Evolutionary conservation across 2,329 filamentous ascomycete species (phyloP).

Genomic region (Beauveria pseudobassiana): DNA sequence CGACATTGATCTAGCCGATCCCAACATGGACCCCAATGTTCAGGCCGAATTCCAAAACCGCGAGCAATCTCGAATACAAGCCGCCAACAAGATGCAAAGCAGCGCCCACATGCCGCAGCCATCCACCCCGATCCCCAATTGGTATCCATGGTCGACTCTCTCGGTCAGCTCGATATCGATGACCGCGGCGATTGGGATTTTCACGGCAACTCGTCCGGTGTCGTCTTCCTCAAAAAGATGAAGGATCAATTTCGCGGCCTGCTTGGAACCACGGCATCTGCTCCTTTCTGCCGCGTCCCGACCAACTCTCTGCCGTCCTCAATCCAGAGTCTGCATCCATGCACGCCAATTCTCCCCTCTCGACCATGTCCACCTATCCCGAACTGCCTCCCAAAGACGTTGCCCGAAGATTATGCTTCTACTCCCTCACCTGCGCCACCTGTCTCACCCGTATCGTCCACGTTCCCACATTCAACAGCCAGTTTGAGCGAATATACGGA

Average conservation of each 20-base stretch:
- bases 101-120: slow-evolving; percentile 22
- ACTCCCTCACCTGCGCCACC: slow-evolving; percentile 49
- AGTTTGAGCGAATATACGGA: slow-evolving; percentile 71
- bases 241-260: slow-evolving; percentile 79
- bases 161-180: slow-evolving; percentile 84
- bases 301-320: slow-evolving; percentile 40
- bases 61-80: slow-evolving; percentile 42
- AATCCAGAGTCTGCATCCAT: slow-evolving; percentile 65
- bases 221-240: slow-evolving; percentile 81
- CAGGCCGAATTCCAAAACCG: slow-evolving; percentile 59
- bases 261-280: slow-evolving; percentile 55
- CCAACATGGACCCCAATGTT: slow-evolving; percentile 69
- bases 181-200: slow-evolving; percentile 93
- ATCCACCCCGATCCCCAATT: slow-evolving; percentile 62
- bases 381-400: slow-evolving; percentile 62
- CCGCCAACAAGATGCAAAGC: slow-evolving; percentile 33
- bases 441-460: slow-evolving; percentile 66
- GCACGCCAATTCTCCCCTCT: slow-evolving; percentile 54
- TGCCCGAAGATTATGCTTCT: slow-evolving; percentile 46
- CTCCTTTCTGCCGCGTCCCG: slow-evolving; percentile 48
- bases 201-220: slow-evolving; percentile 84
- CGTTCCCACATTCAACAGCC: slow-evolving; percentile 70
- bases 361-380: slow-evolving; percentile 43
- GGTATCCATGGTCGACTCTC: slow-evolving; percentile 90
- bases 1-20: slow-evolving; percentile 77